These are phyloP conservation scores for Zarea fungicola DNA, from an alignment of 2,329 filamentous ascomycete genomes.

Conservation along the genomic window DNA sequence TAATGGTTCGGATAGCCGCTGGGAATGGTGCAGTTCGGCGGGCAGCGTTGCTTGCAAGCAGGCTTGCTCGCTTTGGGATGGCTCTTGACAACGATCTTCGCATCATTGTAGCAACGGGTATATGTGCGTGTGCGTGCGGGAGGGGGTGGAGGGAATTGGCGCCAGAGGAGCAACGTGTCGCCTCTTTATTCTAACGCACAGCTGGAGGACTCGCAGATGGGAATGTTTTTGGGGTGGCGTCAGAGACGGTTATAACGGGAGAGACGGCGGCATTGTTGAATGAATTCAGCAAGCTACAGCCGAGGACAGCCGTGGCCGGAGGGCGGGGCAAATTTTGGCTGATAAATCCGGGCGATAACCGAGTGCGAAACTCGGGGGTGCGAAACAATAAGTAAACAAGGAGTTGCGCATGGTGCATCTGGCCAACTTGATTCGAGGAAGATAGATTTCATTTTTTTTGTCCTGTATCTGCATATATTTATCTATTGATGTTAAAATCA, in stretches of 20 bases:
- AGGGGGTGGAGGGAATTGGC: background rate
- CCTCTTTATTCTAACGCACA: no score
- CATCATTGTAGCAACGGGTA: conserved; percentile 8
- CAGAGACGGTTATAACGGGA: conserved; percentile 8
- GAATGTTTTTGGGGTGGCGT: background rate
- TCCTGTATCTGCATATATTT: no score
- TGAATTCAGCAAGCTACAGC: background rate
- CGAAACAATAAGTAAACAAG: background rate
- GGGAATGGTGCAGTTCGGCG: background rate
- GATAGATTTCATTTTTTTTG: no score
- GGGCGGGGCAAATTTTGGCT: conserved; percentile 1
- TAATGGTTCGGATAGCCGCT: conserved; percentile 25
- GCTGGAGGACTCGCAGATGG: no score
- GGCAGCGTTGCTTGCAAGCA: conserved; percentile 2
- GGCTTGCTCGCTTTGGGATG: conserved; percentile 8
- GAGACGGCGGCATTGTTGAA: background rate
- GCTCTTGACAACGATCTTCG: conserved; percentile 8
- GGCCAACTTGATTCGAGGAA: no score
- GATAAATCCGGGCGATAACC: conserved; percentile 13
- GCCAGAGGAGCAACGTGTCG: background rate
- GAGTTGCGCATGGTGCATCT: background rate
- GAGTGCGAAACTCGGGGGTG: conserved; percentile 4
- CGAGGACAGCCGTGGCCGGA: conserved; percentile 8
- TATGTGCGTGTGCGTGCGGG: no score
- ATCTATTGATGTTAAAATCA: no score